Evolutionary conservation across 2,329 filamentous ascomycete genomes (phyloP).

Genomic region (Cladosporium oxysporum): DNA sequence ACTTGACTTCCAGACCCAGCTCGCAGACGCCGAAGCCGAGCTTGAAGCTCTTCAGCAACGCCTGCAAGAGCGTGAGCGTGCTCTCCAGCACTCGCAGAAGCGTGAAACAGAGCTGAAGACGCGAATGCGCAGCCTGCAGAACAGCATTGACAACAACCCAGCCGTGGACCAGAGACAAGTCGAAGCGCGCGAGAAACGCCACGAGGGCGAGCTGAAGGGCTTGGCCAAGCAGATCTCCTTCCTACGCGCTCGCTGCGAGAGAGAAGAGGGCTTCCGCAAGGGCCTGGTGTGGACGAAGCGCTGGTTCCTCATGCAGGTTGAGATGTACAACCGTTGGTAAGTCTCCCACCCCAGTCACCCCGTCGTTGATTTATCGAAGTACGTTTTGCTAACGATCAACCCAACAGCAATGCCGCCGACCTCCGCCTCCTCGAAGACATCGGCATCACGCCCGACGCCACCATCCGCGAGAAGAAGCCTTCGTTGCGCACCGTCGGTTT

Average conservation of each 20-base stretch:
- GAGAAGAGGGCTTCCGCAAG: slow-evolving; percentile 77
- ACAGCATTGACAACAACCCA: slow-evolving; percentile 21
- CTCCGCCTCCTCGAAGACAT: slow-evolving; percentile 83
- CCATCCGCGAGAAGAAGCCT: slow-evolving; percentile 46
- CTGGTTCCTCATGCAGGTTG: slow-evolving; percentile 75
- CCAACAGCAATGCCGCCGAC: slow-evolving; percentile 82
- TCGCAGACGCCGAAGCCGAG: slow-evolving; percentile 44
- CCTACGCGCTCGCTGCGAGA: slow-evolving; percentile 76
- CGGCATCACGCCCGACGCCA: slow-evolving; percentile 62
- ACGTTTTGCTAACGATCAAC: background rate
- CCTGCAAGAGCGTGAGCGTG: slow-evolving; percentile 35
- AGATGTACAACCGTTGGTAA: slow-evolving; percentile 88
- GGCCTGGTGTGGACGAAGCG: slow-evolving; percentile 86
- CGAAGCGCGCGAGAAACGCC: slow-evolving; percentile 64
- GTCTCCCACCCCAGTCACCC: slow-evolving; percentile 41
- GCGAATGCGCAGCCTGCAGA: slow-evolving; percentile 33
- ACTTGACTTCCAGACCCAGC: slow-evolving; percentile 41
- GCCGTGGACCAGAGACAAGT: background rate
- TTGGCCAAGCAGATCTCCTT: slow-evolving; percentile 88
- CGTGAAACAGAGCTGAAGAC: slow-evolving; percentile 40
- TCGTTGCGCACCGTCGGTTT: slow-evolving; percentile 52
- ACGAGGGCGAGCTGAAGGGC: slow-evolving; percentile 76
- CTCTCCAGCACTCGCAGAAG: slow-evolving; percentile 33
- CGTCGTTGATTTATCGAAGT: background rate
- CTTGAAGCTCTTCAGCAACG: slow-evolving; percentile 42